Evolutionary conservation across 2,329 filamentous ascomycete species (phyloP).

Genomic region (Metarhizium guizhouense): DNA sequence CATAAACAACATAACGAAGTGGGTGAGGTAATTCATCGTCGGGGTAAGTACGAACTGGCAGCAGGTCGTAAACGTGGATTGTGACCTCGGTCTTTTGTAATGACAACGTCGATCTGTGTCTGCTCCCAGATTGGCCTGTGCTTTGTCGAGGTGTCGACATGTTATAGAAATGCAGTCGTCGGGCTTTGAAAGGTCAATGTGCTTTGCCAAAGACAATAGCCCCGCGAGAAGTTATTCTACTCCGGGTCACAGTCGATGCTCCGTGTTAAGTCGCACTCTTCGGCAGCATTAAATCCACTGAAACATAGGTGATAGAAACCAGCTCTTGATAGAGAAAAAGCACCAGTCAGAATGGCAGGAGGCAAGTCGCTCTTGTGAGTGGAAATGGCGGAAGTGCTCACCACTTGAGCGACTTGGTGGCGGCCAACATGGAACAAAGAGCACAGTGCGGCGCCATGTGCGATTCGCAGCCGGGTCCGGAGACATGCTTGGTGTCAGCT

Average conservation of each 20-base stretch:
- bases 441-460: background rate
- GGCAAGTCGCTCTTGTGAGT: background rate
- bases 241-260: background rate
- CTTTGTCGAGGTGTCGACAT: conserved; percentile 21
- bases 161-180: background rate
- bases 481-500: conserved; percentile 12
- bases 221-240: background rate
- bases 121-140: conserved; percentile 16
- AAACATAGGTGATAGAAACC: background rate
- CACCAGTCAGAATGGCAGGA: background rate
- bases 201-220: background rate
- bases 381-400: background rate
- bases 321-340: background rate
- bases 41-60: conserved; percentile 46
- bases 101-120: conserved; percentile 58
- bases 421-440: background rate
- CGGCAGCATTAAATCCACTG: background rate
- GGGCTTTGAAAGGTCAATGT: background rate
- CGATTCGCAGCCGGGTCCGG: background rate
- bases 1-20: no score
- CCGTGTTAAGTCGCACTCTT: background rate
- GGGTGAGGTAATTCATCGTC: background rate
- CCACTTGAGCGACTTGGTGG: background rate
- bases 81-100: conserved; percentile 63
- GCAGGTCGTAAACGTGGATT: conserved; percentile 71